These are phyloP conservation scores for Trichomonas vaginalis DNA, from an alignment of 208 protist genomes.

Conservation along the genomic window DNA sequence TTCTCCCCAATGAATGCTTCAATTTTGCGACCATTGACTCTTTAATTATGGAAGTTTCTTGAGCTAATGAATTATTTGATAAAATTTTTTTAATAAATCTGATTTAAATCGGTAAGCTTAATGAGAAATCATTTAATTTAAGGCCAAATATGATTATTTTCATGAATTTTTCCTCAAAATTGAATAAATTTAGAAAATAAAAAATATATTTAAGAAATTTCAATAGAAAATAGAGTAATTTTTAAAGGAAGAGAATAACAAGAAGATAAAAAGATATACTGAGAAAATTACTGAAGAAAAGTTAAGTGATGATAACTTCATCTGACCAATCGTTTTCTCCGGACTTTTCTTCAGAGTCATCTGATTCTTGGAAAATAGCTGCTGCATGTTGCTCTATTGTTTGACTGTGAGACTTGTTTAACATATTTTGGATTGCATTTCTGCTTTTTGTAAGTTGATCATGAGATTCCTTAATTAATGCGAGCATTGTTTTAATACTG, in stretches of 20 bases:
- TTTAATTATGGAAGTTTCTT: too few relatives aligned
- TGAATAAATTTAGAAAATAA: too few relatives aligned
- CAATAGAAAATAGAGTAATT: background rate
- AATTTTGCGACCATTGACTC: too few relatives aligned
- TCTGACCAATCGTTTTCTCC: background rate
- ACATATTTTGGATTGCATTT: background rate
- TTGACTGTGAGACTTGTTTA: background rate
- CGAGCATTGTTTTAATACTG: background rate
- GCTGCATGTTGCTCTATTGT: background rate
- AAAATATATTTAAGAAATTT: too few relatives aligned
- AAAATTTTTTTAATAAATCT: too few relatives aligned
- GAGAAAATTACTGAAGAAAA: too few relatives aligned
- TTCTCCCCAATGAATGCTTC: too few relatives aligned
- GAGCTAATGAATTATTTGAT: too few relatives aligned
- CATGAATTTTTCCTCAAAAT: too few relatives aligned
- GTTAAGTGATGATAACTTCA: background rate
- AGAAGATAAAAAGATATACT: background rate
- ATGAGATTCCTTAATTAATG: background rate
- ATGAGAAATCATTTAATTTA: too few relatives aligned
- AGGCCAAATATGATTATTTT: too few relatives aligned
- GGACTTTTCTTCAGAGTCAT: background rate
- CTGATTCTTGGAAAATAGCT: background rate
- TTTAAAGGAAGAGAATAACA: background rate
- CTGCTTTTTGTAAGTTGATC: background rate
- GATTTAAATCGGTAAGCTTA: too few relatives aligned